phyloP scores from a whole-genome alignment of 768 basidiomycete species.

The Boletus coccyginus region DNA sequence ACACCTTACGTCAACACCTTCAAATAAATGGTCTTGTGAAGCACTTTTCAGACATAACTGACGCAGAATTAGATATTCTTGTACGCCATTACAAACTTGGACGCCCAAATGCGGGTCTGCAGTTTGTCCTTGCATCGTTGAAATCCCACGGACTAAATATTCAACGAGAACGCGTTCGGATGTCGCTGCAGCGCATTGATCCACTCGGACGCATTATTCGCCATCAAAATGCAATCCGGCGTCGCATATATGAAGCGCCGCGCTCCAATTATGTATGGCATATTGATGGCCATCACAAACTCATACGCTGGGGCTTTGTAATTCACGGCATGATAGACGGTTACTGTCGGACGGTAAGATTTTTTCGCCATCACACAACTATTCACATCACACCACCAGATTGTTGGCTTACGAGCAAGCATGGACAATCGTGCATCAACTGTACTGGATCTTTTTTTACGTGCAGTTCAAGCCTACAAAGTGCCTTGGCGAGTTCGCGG shows the following conservation, averaged over 20 bases:
- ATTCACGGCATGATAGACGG: no score
- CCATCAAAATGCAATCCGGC: neutral
- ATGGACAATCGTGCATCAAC: conserved; percentile 26
- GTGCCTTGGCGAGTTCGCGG: conserved; percentile 25
- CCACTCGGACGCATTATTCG: neutral
- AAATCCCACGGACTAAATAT: conserved; percentile 10
- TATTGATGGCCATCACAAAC: no score
- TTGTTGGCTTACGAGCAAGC: conserved; percentile 21
- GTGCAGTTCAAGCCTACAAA: conserved; percentile 11
- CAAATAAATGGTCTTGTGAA: neutral
- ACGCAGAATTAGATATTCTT: neutral
- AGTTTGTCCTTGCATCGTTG: conserved; percentile 17
- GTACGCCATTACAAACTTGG: conserved; percentile 6
- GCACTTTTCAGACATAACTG: no score
- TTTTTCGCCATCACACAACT: neutral
- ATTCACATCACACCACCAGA: neutral
- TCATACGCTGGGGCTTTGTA: no score
- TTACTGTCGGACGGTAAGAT: no score
- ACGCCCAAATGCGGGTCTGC: conserved; percentile 15
- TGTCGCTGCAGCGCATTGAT: conserved; percentile 8
- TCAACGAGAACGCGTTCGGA: conserved; percentile 9
- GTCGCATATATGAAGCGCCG: conserved; percentile 2
- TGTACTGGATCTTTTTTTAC: conserved; percentile 23
- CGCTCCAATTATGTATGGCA: conserved; percentile 19
- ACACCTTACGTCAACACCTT: neutral